Evolutionary conservation across 805 yeast genomes (phyloP).

Genomic region (Ogataea pilisensis): DNA sequence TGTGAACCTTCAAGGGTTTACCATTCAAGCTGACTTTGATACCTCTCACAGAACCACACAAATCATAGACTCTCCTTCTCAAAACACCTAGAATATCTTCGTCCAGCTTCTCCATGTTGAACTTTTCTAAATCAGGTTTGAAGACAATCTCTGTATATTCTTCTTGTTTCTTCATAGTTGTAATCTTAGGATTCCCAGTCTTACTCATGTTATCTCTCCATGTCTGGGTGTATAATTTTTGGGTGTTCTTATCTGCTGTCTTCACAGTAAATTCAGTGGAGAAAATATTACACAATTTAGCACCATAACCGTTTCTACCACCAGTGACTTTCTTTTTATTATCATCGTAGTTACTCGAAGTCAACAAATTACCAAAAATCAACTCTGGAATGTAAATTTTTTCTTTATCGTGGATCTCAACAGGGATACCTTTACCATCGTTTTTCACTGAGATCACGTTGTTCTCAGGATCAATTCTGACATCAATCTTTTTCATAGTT

Average conservation of each 20-base stretch:
- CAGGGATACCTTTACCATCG: slow-evolving; percentile 94
- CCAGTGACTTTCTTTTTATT: slow-evolving; percentile 94
- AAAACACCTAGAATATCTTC: slow-evolving; percentile 78
- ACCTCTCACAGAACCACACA: slow-evolving; percentile 89
- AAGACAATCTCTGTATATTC: slow-evolving; percentile 87
- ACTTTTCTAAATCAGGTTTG: slow-evolving; percentile 80
- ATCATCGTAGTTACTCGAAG: slow-evolving; percentile 95
- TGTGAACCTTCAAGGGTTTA: slow-evolving; percentile 59
- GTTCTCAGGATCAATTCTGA: slow-evolving; percentile 70
- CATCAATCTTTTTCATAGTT: slow-evolving; percentile 78
- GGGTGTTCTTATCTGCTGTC: slow-evolving; percentile 73
- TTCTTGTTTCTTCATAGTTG: slow-evolving; percentile 49
- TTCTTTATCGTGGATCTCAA: slow-evolving; percentile 90
- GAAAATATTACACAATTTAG: slow-evolving; percentile 93
- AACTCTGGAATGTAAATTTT: slow-evolving; percentile 91
- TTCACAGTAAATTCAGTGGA: slow-evolving; percentile 83
- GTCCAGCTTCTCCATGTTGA: slow-evolving; percentile 81
- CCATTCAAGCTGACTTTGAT: slow-evolving; percentile 77
- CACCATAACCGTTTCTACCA: slow-evolving; percentile 98
- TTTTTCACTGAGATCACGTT: slow-evolving; percentile 78
- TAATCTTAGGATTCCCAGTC: slow-evolving; percentile 72
- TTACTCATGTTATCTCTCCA: slow-evolving; percentile 87
- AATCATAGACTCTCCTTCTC: slow-evolving; percentile 90
- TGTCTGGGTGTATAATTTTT: slow-evolving; percentile 66
- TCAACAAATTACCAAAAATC: slow-evolving; percentile 90